These are phyloP conservation scores for Leccinum broughii DNA, from an alignment of 768 basidiomycete genomes.

Conservation along the genomic window DNA sequence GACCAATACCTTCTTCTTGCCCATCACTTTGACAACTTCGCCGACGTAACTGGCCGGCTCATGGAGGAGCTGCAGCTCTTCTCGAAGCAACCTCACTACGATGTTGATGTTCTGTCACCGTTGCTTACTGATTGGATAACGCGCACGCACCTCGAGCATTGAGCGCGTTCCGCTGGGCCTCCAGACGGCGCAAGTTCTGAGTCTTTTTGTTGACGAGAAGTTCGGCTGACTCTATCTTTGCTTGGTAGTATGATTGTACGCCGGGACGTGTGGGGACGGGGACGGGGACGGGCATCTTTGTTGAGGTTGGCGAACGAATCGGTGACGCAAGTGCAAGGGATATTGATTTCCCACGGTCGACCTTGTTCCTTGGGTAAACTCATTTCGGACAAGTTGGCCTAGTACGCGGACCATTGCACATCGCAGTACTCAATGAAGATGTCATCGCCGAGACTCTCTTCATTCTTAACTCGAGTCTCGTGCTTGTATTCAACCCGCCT, in stretches of 20 bases:
- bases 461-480: too few species aligned
- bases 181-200: slow-evolving; percentile 91
- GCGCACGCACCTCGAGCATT: slow-evolving; percentile 80
- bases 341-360: not conserved
- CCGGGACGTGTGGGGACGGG: slow-evolving; percentile 42
- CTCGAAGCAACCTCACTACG: slow-evolving; percentile 82
- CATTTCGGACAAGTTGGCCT: too few species aligned
- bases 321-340: not conserved
- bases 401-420: too few species aligned
- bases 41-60: slow-evolving; percentile 98
- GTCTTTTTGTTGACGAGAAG: slow-evolving; percentile 95
- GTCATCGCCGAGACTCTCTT: too few species aligned
- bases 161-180: slow-evolving; percentile 95
- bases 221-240: slow-evolving; percentile 93
- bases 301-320: not conserved
- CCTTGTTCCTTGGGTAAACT: too few species aligned
- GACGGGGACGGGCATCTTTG: slow-evolving; percentile 34
- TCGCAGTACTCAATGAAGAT: too few species aligned
- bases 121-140: too few species aligned
- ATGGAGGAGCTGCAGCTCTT: slow-evolving; percentile 90
- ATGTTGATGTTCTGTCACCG: slow-evolving; percentile 1
- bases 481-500: too few species aligned
- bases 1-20: slow-evolving; percentile 97
- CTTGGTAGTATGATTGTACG: slow-evolving; percentile 89
- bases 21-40: slow-evolving; percentile 98